Conservation (phyloP, 495 filamentous ascomycete genomes). For the Penicillium riverlandense region DNA sequence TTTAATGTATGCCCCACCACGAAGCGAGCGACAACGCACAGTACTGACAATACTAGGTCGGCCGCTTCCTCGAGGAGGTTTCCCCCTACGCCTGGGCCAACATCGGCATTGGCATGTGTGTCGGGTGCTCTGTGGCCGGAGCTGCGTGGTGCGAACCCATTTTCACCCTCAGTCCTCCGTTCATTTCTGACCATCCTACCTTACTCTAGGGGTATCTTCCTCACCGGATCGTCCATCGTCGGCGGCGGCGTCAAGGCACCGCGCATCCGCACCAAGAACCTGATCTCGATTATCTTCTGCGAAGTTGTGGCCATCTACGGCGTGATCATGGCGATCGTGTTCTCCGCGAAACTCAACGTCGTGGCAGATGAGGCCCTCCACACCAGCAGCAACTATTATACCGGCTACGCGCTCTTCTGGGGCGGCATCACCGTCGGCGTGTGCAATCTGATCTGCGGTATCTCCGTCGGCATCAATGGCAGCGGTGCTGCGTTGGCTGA, state of each 20-base stretch:
- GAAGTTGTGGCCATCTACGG: constrained; percentile 99
- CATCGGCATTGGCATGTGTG: constrained; percentile 88
- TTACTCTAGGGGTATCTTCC: constrained; percentile 87
- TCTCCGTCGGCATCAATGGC: constrained; percentile 96
- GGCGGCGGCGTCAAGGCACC: constrained; percentile 94
- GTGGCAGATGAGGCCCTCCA: constrained; percentile 47
- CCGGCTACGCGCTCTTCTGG: constrained; percentile 97
- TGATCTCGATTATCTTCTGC: constrained; percentile 99
- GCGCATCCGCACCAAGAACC: constrained; percentile 95
- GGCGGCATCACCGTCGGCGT: constrained; percentile 84
- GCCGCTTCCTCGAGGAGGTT: constrained; percentile 86
- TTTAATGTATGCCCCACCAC: constrained; percentile 72
- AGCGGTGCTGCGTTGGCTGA: constrained; percentile 94
- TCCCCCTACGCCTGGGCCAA: constrained; percentile 93
- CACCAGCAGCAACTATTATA: constrained; percentile 73
- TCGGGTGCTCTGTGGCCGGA: constrained; percentile 89
- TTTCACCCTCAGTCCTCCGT: not conserved
- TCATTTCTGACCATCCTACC: not conserved
- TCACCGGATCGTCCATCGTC: constrained; percentile 96
- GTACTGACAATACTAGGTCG: constrained; percentile 51
- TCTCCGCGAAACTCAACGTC: constrained; percentile 72
- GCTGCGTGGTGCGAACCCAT: constrained; percentile 76
- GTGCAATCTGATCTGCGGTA: constrained; percentile 93
- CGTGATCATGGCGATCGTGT: constrained; percentile 98
- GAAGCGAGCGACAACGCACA: not conserved